Evolutionary conservation across 768 basidiomycete species (phyloP).

Genomic region (Boletales sp.): DNA sequence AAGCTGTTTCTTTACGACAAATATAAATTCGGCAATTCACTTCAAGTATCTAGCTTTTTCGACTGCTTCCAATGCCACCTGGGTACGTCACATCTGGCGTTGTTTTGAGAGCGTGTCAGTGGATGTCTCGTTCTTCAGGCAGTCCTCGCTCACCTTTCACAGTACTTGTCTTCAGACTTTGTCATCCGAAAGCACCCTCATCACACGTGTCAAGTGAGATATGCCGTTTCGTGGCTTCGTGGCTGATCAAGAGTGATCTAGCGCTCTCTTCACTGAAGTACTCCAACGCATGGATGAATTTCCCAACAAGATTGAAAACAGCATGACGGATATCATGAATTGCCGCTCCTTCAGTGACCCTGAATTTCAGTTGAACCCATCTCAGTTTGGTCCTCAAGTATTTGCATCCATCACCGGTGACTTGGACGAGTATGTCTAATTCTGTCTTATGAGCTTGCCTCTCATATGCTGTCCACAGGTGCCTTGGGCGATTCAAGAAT

Average conservation of each 20-base stretch:
- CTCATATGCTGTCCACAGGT: constrained; percentile 36
- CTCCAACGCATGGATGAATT: constrained; percentile 45
- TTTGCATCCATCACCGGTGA: constrained; percentile 45
- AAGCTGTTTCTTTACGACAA: constrained; percentile 41
- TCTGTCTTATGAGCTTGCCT: constrained; percentile 2
- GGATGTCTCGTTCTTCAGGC: too few species aligned
- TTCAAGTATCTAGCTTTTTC: constrained; percentile 46
- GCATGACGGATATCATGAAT: constrained; percentile 33
- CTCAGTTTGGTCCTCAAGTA: constrained; percentile 37
- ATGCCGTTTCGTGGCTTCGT: neutral
- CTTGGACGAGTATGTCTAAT: constrained; percentile 47
- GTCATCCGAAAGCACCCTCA: constrained; percentile 55
- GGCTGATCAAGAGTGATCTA: constrained; percentile 18
- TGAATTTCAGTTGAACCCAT: neutral
- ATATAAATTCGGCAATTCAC: constrained; percentile 41
- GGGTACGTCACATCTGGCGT: too few species aligned
- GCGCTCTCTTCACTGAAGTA: constrained; percentile 44
- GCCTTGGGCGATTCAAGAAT: constrained; percentile 56
- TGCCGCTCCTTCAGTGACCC: constrained; percentile 34
- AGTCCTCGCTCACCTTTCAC: neutral
- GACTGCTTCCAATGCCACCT: constrained; percentile 34
- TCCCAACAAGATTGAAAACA: constrained; percentile 36
- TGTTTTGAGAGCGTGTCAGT: too few species aligned
- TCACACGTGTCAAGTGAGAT: constrained; percentile 48
- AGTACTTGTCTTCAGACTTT: constrained; percentile 60